Base-by-base conservation (phyloP, 2,329 filamentous ascomycete genomes). In the Cercospora brassicicola region DNA sequence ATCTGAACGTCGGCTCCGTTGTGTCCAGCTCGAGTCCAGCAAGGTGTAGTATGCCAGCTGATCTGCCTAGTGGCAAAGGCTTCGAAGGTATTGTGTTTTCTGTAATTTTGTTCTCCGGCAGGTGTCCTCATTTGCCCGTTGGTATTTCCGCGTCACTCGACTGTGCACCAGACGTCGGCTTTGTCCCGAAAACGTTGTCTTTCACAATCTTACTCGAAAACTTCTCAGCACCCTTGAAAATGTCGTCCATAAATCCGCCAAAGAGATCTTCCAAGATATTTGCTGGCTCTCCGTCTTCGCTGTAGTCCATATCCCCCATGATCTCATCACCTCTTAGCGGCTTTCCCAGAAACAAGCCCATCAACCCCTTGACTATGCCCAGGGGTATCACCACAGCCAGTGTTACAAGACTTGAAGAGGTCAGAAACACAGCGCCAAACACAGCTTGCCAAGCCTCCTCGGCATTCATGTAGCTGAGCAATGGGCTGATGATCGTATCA, bases 271-370 rank as follows among this genome's bases (percentile, higher is more conserved):
- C 60, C 1, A 53, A 9, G n/a, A 53, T 55, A 26, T 53, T 55
- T 5, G 15, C 28, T 6, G 60, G 36, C 18, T 62, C 45, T 23
- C 60, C 59, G 8, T 10, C 26, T 13, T 53, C 6, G 23, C 8
- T 26, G n/a, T 31, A 28, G 1, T 23, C 60, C 26, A 31, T 33
- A 13, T 67, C 65, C 7, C 69, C 67, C 30, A 71, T 23, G 13
- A 71, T 68, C 60, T 56, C 62, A 45, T 71, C 69, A 11, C 69
- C 69, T 7, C 60, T 48, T 18, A 62, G 64, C 23, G 69, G 69
- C 18, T 59, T 59, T 15, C 65, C 69, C 59, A 66, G 45, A 26
- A 71, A 71, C 10, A 65, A 51, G 13, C 55, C 67, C 13, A 64
- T 15, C 7, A 66, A 9, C 2, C 31, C 8, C 39, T n/a, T n/a